phyloP scores from a whole-genome alignment of 1,284 basidiomycete species.

The Pascua sp. region DNA sequence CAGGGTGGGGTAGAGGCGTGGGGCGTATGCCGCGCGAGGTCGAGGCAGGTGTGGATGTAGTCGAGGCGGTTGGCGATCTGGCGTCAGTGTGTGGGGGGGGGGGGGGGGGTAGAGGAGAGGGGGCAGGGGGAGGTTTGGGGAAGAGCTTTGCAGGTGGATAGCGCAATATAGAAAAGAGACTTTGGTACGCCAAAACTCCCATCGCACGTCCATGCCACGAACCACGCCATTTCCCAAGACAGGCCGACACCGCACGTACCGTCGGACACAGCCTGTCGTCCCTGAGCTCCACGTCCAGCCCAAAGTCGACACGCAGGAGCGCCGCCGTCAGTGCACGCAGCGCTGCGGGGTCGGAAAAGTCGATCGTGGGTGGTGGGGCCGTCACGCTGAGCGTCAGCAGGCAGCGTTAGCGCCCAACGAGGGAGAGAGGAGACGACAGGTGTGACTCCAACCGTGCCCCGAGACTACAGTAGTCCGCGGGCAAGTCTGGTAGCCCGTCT shows the following conservation, averaged over 20 bases:
- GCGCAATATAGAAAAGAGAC: too few species aligned
- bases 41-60: slow-evolving; percentile 70
- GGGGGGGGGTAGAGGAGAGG: too few species aligned
- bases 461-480: too few species aligned
- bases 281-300: slow-evolving; percentile 61
- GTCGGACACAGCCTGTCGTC: slow-evolving; percentile 77
- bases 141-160: too few species aligned
- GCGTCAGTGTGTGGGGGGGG: not conserved
- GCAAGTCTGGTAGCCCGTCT: too few species aligned
- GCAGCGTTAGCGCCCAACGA: not conserved
- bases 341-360: slow-evolving; percentile 67
- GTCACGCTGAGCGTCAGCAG: slow-evolving; percentile 16
- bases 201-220: too few species aligned
- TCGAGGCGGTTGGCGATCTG: slow-evolving; percentile 61
- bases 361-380: slow-evolving; percentile 50
- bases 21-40: slow-evolving; percentile 34
- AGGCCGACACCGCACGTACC: slow-evolving; percentile 51
- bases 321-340: slow-evolving; percentile 73
- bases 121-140: too few species aligned
- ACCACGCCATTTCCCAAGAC: not conserved
- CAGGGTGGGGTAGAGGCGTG: slow-evolving; percentile 15
- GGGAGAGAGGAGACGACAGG: not conserved
- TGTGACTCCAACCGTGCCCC: slow-evolving; percentile 1
- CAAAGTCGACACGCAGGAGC: slow-evolving; percentile 70
- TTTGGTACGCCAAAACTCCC: too few species aligned